Evolutionary conservation across 495 filamentous ascomycete species (phyloP).

Genomic region (Penicillium maclennaniae): DNA sequence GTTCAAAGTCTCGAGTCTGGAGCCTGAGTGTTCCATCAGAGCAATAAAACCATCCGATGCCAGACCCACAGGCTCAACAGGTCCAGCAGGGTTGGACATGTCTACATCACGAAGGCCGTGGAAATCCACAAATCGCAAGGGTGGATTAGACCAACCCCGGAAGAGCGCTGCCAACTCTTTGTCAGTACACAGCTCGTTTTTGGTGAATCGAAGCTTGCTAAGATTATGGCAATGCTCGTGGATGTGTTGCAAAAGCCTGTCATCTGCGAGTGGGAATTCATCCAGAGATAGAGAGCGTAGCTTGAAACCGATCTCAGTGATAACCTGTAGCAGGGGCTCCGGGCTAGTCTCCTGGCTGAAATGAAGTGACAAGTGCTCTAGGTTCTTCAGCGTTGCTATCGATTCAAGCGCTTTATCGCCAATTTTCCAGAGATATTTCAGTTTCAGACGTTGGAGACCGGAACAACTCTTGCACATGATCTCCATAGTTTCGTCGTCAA

Average conservation of each 20-base stretch:
- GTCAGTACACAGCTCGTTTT: slow-evolving; percentile 71
- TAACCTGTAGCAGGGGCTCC: slow-evolving; percentile 53
- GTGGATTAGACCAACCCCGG: slow-evolving; percentile 65
- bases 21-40: slow-evolving; percentile 80
- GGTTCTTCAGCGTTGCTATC: slow-evolving; percentile 52
- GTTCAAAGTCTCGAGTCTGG: slow-evolving; percentile 57
- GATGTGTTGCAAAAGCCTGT: slow-evolving; percentile 60
- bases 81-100: slow-evolving; percentile 59
- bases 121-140: slow-evolving; percentile 65
- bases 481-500: slow-evolving; percentile 63
- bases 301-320: slow-evolving; percentile 54
- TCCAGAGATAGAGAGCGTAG: slow-evolving; percentile 72
- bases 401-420: slow-evolving; percentile 43
- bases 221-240: slow-evolving; percentile 63
- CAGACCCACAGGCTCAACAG: slow-evolving; percentile 58
- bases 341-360: slow-evolving; percentile 53
- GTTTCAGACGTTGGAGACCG: slow-evolving; percentile 67
- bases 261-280: slow-evolving; percentile 53
- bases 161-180: slow-evolving; percentile 68
- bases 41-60: slow-evolving; percentile 69
- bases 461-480: slow-evolving; percentile 56
- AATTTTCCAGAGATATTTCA: slow-evolving; percentile 55
- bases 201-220: slow-evolving; percentile 70
- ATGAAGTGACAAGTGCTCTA: slow-evolving; percentile 71
- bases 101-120: slow-evolving; percentile 72